phyloP scores from a whole-genome alignment of 2,329 filamentous ascomycete species.

The Colletotrichum higginsianum region DNA sequence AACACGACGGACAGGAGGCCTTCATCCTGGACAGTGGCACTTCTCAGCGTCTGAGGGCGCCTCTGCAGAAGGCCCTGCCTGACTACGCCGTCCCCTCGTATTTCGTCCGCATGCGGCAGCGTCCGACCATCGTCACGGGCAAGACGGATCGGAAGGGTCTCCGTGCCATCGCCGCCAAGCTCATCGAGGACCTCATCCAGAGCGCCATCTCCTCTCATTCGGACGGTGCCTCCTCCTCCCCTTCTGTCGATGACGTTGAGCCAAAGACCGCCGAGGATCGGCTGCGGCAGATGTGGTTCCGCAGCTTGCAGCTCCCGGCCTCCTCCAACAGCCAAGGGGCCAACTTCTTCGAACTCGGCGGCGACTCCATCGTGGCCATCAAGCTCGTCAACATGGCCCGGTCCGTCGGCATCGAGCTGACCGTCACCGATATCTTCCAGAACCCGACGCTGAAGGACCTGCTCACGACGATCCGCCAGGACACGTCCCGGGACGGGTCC shows the following conservation, averaged over 20 bases:
- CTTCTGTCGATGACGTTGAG: too few relatives aligned
- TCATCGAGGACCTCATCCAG: conserved; percentile 20
- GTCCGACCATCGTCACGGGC: conserved; percentile 28
- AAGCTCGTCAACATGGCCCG: conserved; percentile 40
- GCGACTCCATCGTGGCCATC: conserved; percentile 47
- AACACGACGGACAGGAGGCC: not conserved
- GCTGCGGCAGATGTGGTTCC: conserved; percentile 29
- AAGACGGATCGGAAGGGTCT: conserved; percentile 28
- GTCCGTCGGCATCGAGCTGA: conserved; percentile 20
- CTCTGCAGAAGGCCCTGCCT: conserved; percentile 15
- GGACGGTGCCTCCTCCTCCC: too few relatives aligned
- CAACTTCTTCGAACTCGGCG: conserved; percentile 45
- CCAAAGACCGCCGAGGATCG: not conserved
- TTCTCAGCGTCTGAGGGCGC: not conserved
- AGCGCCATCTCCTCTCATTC: conserved; percentile 1
- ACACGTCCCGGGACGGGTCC: not conserved
- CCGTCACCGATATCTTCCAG: conserved; percentile 39
- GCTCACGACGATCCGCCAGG: not conserved
- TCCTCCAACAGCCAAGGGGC: conserved; percentile 45
- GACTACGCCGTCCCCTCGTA: conserved; percentile 37
- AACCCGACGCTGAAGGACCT: conserved; percentile 11
- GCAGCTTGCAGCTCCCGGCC: not conserved
- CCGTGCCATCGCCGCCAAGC: conserved; percentile 20
- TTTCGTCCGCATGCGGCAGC: conserved; percentile 26
- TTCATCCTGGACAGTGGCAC: not conserved